phyloP scores from a whole-genome alignment of 768 basidiomycete species.

The Infundibulicybe gibba region DNA sequence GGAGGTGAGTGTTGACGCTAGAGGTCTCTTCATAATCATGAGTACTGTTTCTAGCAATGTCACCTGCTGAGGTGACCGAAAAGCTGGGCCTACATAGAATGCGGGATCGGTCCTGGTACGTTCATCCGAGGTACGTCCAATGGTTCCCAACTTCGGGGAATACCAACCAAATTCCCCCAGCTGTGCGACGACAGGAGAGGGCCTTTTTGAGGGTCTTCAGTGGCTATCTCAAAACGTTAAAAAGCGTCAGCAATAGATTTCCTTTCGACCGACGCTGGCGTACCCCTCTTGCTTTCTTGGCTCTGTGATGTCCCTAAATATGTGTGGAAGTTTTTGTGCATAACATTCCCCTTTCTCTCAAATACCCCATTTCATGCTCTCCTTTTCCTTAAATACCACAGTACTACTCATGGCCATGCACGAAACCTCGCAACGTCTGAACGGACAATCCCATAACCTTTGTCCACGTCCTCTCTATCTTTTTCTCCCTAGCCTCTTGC shows the following conservation, averaged over 20 bases:
- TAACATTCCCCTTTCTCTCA: constrained; percentile 18
- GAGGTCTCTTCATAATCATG: not conserved
- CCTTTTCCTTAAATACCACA: constrained; percentile 16
- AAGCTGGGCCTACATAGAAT: constrained; percentile 93
- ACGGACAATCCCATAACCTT: constrained; percentile 21
- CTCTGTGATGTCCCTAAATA: constrained; percentile 17
- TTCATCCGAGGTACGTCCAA: constrained; percentile 84
- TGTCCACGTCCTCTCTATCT: constrained; percentile 24
- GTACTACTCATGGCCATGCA: constrained; percentile 38
- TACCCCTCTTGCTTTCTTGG: constrained; percentile 9
- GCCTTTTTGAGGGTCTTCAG: constrained; percentile 94
- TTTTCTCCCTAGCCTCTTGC: constrained; percentile 10
- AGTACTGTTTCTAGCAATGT: constrained; percentile 68
- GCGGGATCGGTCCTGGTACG: constrained; percentile 98
- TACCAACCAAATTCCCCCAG: constrained; percentile 39
- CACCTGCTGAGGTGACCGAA: constrained; percentile 98
- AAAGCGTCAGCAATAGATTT: constrained; percentile 74
- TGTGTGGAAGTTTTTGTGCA: constrained; percentile 11
- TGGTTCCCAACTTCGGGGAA: constrained; percentile 5
- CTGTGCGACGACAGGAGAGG: constrained; percentile 95
- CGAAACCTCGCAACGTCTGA: constrained; percentile 33
- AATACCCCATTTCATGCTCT: constrained; percentile 29
- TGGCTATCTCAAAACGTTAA: constrained; percentile 98
- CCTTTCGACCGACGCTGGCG: constrained; percentile 3
- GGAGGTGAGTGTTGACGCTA: constrained; percentile 60